Evolutionary conservation across 2,329 filamentous ascomycete genomes (phyloP), one percentile per base, ranked within the genome.

Genomic region (Trichothecium roseum): DNA sequence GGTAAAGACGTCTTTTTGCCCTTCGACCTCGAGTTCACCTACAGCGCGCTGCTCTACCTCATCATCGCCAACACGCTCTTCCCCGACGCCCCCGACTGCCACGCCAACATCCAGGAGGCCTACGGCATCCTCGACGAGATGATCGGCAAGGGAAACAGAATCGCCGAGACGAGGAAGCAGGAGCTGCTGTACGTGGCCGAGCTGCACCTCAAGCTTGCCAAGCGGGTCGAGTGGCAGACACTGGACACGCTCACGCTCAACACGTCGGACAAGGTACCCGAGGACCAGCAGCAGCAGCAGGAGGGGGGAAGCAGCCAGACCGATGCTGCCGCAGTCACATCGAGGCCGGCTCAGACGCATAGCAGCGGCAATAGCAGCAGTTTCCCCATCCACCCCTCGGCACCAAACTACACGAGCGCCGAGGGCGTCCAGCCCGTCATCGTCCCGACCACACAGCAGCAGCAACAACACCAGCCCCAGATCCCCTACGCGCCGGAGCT

Each of bases 1-100:
- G n/a, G n/a, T n/a, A n/a, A n/a, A 60, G 60, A 62, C 20, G 47
- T 54, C 0, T 62, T 60, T 15, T 42, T 61, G 0, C 56, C 56
- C 0, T 62, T 56, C 29, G 55, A 63, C 18, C 45, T 62, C 3
- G 59, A 62, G 28, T 60, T 60, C 15, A 50, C 51, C 0, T 60
- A 54, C 30, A 52, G 45, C 0, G 56, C 59, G 0, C 55, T 55
- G 0, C 39, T 62, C 0, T 53, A 60, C 35, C 42, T 61, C 1
- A 48, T 47, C 12, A 62, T 62, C 49, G 56, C 57, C 18, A 56
- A 51, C 3, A 43, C 52, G 0, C 40, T 62, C 2, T 62, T 62
- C 37, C 56, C 56, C 0, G 46, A 41, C 12, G 42, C 51, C 0
- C 43, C 44, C 1, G 52, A 54, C 15, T 42, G 45, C 9, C 47